Evolutionary conservation across 805 yeast species (phyloP).

Genomic region (Lipomyces oligophaga): DNA sequence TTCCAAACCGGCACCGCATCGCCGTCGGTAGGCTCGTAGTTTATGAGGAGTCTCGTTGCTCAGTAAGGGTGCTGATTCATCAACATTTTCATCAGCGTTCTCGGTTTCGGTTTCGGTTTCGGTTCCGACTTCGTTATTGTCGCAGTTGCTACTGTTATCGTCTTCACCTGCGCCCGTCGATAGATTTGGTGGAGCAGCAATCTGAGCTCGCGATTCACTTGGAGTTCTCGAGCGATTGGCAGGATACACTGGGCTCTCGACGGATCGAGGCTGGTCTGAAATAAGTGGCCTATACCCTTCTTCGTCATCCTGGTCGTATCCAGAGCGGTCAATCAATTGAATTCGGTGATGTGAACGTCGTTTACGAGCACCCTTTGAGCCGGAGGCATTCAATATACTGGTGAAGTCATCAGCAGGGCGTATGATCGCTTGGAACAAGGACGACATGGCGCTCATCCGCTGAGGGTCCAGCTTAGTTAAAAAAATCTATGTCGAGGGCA

Average conservation of each 20-base stretch:
- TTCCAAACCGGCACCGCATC: constrained; percentile 1
- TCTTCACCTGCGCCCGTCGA: not conserved
- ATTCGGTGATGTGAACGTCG: constrained; percentile 8
- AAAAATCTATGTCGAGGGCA: no score
- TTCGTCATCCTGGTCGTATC: not conserved
- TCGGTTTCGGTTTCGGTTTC: not conserved
- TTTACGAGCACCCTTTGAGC: not conserved
- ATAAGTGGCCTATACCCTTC: not conserved
- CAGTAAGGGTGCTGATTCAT: constrained; percentile 17
- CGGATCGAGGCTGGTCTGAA: not conserved
- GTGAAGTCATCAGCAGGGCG: constrained; percentile 27
- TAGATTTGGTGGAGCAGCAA: not conserved
- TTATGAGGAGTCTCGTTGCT: not conserved
- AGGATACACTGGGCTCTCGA: not conserved
- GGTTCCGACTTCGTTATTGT: not conserved
- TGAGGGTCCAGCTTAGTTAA: no score
- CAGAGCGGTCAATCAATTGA: constrained; percentile 18
- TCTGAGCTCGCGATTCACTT: not conserved
- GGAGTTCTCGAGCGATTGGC: constrained; percentile 1
- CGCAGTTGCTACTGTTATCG: not conserved
- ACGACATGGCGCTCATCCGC: constrained; percentile 10
- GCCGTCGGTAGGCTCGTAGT: not conserved
- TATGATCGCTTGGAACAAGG: constrained; percentile 24
- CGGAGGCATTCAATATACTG: constrained; percentile 2
- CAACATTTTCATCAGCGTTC: constrained; percentile 1